Base-by-base conservation (phyloP, 257 asterid genomes). In the Craterostigma plantagineum region DNA sequence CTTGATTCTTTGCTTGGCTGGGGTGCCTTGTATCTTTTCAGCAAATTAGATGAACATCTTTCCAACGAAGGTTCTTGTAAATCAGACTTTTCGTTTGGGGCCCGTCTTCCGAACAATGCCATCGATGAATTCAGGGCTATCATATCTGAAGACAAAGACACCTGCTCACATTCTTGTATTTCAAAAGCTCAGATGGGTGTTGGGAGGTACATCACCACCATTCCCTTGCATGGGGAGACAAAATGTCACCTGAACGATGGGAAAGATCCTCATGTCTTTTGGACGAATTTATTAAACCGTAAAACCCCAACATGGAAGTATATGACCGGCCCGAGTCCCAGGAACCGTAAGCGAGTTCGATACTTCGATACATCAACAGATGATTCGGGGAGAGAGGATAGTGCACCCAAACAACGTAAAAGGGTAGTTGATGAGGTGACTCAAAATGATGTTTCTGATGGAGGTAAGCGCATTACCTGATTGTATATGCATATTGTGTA, bases 21-120 rank as follows among this genome's bases (percentile, higher is more conserved):
- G 98, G 92, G 98, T 60, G 92, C 84, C 45, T 35, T 65, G 4
- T 30, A 72, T 53, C 74, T 87, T 14, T 76, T 87, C 67, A 49
- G 58, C 45, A 79, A 71, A 67, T 66, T 87, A 59, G 90, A 79
- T 11, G 78, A 76, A 54, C 76, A 63, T 60, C 90, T 71, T 63
- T 61, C 74, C n/a, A 57, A 57, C 46, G 57, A 62, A 38, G 55
- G 38, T 58, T 52, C 62, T 38, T 33, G 35, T 52, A 43, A 53
- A 48, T 58, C 52, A 14, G 57, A 69, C 37, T 56, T 62, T 51
- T 65, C 76, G 33, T 53, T 70, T 30, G 81, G 50, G 46, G 71
- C 68, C 33, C 48, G 39, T 56, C 64, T 70, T 55, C 55, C 71
- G 46, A 54, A 59, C 68, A 67, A 74, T 63, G 73, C 70, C 18